phyloP scores from a whole-genome alignment of 148 eudicot species.

The Rhododendron williamsianum region DNA sequence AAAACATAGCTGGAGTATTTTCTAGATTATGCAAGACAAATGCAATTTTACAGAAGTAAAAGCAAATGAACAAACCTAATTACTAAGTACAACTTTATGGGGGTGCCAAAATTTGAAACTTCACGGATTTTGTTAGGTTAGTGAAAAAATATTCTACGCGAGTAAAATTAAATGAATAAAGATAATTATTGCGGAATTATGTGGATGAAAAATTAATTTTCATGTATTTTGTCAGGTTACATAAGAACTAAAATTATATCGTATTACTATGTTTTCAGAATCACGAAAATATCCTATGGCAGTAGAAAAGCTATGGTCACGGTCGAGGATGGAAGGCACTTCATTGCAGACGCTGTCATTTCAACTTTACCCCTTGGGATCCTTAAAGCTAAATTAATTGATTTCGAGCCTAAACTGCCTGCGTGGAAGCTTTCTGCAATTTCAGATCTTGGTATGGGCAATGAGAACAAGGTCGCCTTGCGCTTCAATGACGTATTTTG shows the following conservation, averaged over 20 bases:
- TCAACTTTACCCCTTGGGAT: conserved; percentile 88
- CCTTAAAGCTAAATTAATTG: conserved; percentile 73
- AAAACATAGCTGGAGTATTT: background rate
- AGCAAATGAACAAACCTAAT: background rate
- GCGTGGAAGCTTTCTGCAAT: conserved; percentile 90
- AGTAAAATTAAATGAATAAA: background rate
- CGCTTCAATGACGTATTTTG: conserved; percentile 73
- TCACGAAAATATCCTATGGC: conserved; percentile 60
- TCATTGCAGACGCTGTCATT: conserved; percentile 83
- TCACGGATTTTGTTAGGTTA: background rate
- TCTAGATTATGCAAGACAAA: background rate
- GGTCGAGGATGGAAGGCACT: conserved; percentile 49
- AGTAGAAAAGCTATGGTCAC: conserved; percentile 61
- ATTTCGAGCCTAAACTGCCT: conserved; percentile 88
- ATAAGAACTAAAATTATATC: background rate
- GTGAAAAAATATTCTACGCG: background rate
- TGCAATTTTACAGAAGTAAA: background rate
- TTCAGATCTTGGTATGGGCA: conserved; percentile 94
- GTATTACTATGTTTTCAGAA: conserved; percentile 36
- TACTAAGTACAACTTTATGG: background rate
- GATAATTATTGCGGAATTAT: background rate
- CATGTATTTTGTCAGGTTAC: background rate
- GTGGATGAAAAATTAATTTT: background rate
- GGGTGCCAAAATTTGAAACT: background rate
- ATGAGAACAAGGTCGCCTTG: conserved; percentile 92